Percentiles rank a stretch among this genome's conserved stretches.
Conservation (phyloP, 2,329 filamentous ascomycete species). For the Fusarium secorum region DNA sequence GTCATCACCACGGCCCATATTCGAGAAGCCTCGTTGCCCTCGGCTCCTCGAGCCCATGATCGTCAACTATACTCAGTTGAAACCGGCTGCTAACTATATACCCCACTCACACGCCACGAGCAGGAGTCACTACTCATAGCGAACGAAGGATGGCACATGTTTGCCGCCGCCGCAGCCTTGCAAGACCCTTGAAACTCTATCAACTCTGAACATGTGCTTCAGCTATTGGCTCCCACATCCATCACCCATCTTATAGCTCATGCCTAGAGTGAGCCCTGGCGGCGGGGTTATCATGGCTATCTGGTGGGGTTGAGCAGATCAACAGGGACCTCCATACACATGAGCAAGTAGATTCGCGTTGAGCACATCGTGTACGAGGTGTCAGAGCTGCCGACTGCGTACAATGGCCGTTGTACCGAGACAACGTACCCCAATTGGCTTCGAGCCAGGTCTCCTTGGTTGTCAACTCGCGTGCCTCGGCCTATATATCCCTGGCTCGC, state of each 20-base stretch:
- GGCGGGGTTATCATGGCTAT: slow-evolving; percentile 38
- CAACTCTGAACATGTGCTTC: slow-evolving; percentile 50
- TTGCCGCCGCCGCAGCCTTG: slow-evolving; percentile 33
- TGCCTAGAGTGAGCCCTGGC: slow-evolving; percentile 22
- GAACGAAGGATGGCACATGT: slow-evolving; percentile 42
- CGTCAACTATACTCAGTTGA: slow-evolving; percentile 16
- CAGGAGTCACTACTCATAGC: slow-evolving; percentile 33
- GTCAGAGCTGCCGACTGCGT: slow-evolving; percentile 18
- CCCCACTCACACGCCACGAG: slow-evolving; percentile 35
- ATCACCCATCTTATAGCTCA: slow-evolving; percentile 11
- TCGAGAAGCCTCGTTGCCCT: neutral
- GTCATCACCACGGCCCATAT: neutral
- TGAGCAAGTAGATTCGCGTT: slow-evolving; percentile 29
- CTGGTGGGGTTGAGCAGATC: slow-evolving; percentile 37
- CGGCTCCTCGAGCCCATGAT: slow-evolving; percentile 14
- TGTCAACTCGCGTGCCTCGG: slow-evolving; percentile 7
- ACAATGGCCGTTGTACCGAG: slow-evolving; percentile 13
- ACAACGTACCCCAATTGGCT: slow-evolving; percentile 10
- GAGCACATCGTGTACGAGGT: slow-evolving; percentile 25
- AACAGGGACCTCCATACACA: slow-evolving; percentile 20
- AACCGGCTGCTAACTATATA: neutral
- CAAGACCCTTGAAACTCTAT: slow-evolving; percentile 38
- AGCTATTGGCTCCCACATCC: slow-evolving; percentile 51
- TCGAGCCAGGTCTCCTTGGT: neutral
- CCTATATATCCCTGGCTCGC: slow-evolving; percentile 38